phyloP scores from a whole-genome alignment of 23 red algal genomes.

The Agarophyton chilense region DNA sequence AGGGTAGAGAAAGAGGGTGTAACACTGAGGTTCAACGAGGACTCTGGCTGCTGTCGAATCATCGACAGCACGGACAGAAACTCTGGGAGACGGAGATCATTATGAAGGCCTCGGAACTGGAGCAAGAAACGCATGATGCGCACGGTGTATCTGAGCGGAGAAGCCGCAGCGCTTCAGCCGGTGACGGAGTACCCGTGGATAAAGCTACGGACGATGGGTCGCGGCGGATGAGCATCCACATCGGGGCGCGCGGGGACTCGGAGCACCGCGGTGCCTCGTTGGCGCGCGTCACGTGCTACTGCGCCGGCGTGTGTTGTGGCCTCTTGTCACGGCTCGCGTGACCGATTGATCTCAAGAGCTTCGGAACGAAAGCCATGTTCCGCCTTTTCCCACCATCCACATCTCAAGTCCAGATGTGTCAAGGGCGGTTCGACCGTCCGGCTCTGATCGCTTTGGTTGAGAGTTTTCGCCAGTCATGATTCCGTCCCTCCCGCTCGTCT shows the following conservation, averaged over 20 bases:
- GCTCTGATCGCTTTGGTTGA: too few relatives aligned
- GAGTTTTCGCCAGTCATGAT: background rate
- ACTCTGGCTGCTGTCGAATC: slow-evolving; percentile 24
- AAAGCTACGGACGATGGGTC: too few relatives aligned
- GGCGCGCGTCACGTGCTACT: background rate
- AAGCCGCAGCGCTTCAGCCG: background rate
- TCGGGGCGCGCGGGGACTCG: too few relatives aligned
- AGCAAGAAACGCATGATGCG: slow-evolving; percentile 76
- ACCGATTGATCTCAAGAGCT: background rate
- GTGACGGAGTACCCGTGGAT: too few relatives aligned
- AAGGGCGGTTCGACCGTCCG: too few relatives aligned
- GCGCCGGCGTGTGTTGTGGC: background rate
- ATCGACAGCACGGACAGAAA: slow-evolving; percentile 62
- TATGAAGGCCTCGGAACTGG: slow-evolving; percentile 79
- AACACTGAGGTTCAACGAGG: slow-evolving; percentile 8
- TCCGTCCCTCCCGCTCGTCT: slow-evolving; percentile 22
- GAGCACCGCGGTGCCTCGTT: background rate
- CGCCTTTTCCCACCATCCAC: background rate
- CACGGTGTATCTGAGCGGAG: background rate
- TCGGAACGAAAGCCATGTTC: background rate
- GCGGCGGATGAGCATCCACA: background rate
- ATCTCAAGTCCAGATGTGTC: too few relatives aligned
- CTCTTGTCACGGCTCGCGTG: slow-evolving; percentile 8
- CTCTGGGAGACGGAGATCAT: slow-evolving; percentile 78
- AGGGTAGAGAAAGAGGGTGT: slow-evolving; percentile 10